Evolutionary conservation across 2,329 filamentous ascomycete genomes (phyloP), one percentile per base, ranked within the genome.

Genomic region (Pseudogymnoascus sp.): DNA sequence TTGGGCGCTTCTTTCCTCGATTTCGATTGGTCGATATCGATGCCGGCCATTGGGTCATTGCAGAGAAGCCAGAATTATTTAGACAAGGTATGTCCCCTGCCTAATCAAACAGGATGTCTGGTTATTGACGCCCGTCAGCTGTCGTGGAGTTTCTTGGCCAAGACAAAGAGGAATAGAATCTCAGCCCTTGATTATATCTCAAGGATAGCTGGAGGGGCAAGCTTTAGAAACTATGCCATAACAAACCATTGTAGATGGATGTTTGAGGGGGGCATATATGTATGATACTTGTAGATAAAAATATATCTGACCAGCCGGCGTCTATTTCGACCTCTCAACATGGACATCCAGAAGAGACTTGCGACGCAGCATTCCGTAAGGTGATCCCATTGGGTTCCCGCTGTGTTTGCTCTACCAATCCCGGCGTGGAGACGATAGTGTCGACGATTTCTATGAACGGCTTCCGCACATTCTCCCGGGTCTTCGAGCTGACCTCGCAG

Each of bases 31-130:
- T 79, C 57, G 88, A 93, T 74, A 77, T 96, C 33, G 86, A 94
- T 37, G 82, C 86, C 7, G 91, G 91, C 0, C 91, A 96, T 73
- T 96, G 91, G 91, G 78, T 96, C 4, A 92, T 93, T 64, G 90
- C 89, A n/a, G 91, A 96, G 77, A 87, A 91, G 68, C 90, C 91
- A 0, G 85, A 91, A 70, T 86, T 80, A 8, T 96, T 96, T 66
- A 84, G 86, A 70, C 77, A 82, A 79, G 86, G 89, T 91, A 72
- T 72, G 81, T 71, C 47, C 25, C 14, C n/a, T 33, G 9, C 12
- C 20, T 20, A 43, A 6, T 22, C 18, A 60, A 60, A 18, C 14
- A 61, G 37, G 43, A 28, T 43, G 22, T 4, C 37, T 60, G 20
- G 11, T 43, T n/a, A 22, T 12, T 59, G n/a, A 47, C n/a, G 37